A percentile compares a stretch with the other conserved stretches of the same genome.
Conservation (phyloP, 495 filamentous ascomycete species). For the Aspergillus steynii region DNA sequence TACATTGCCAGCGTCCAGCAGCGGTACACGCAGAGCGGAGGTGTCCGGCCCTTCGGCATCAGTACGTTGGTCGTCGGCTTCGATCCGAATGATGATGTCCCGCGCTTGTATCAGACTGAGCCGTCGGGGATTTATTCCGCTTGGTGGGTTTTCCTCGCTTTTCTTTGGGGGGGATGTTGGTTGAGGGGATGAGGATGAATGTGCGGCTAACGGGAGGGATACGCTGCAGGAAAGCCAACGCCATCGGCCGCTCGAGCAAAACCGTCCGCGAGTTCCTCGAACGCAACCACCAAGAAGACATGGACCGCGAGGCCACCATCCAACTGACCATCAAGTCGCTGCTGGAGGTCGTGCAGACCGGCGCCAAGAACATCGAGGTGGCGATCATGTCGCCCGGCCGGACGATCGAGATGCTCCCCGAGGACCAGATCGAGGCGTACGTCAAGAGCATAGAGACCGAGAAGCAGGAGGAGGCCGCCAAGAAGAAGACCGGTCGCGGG, state of each 20-base stretch:
- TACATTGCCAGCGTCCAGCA: slow-evolving; percentile 97
- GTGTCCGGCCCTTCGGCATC: slow-evolving; percentile 95
- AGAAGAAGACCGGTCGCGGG: slow-evolving; percentile 86
- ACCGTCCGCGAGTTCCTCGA: slow-evolving; percentile 98
- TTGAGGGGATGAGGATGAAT: neutral
- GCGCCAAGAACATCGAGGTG: slow-evolving; percentile 99
- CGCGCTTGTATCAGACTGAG: slow-evolving; percentile 94
- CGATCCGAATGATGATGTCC: slow-evolving; percentile 82
- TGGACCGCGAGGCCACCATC: slow-evolving; percentile 96
- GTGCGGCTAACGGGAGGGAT: slow-evolving; percentile 10
- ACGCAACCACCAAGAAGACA: slow-evolving; percentile 94
- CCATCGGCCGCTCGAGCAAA: slow-evolving; percentile 96
- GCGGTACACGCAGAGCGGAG: slow-evolving; percentile 96
- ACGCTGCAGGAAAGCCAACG: slow-evolving; percentile 91
- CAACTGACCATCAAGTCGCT: slow-evolving; percentile 96
- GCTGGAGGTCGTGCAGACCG: slow-evolving; percentile 96
- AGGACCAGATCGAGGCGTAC: slow-evolving; percentile 92
- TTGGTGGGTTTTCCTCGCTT: slow-evolving; percentile 60
- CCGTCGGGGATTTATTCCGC: slow-evolving; percentile 98
- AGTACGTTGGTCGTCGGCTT: slow-evolving; percentile 97
- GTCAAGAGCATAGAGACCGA: slow-evolving; percentile 98
- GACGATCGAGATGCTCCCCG: slow-evolving; percentile 86
- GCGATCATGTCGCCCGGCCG: slow-evolving; percentile 97
- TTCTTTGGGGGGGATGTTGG: neutral
- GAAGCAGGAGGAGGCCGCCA: slow-evolving; percentile 97